phyloP scores from a whole-genome alignment of 2,329 filamentous ascomycete genomes.

The Botrytis sinoallii region DNA sequence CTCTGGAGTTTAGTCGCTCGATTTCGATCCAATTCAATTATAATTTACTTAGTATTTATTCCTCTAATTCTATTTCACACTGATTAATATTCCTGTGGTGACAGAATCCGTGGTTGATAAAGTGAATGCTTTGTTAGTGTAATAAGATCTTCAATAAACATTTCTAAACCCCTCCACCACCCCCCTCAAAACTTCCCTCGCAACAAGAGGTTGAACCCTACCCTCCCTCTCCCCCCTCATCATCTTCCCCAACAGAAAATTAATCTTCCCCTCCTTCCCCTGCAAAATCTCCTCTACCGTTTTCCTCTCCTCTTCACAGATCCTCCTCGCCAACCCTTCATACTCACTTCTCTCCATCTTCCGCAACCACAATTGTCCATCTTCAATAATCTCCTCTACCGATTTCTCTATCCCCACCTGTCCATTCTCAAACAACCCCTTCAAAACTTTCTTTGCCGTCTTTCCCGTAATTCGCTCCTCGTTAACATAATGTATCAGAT shows the following conservation, averaged over 20 bases:
- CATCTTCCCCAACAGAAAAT: constrained; percentile 68
- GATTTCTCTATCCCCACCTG: constrained; percentile 41
- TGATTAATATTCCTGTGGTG: no score
- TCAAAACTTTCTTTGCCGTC: constrained; percentile 59
- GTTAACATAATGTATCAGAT: constrained; percentile 45
- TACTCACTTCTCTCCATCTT: constrained; percentile 57
- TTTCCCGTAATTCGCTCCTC: constrained; percentile 48
- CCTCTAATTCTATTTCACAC: no score
- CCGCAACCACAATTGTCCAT: constrained; percentile 53
- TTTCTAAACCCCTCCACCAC: constrained; percentile 1
- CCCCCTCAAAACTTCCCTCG: constrained; percentile 49
- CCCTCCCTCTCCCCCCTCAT: constrained; percentile 58
- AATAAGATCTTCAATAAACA: no score
- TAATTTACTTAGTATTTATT: no score
- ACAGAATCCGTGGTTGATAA: no score
- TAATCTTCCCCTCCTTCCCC: constrained; percentile 61
- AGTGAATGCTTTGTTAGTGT: no score
- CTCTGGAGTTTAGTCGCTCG: no score
- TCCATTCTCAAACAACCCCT: constrained; percentile 45
- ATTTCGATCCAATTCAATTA: no score
- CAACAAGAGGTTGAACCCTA: constrained; percentile 58
- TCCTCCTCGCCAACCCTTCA: constrained; percentile 48
- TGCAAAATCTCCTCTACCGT: constrained; percentile 60
- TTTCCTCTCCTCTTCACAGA: constrained; percentile 50
- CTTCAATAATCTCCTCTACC: constrained; percentile 52